phyloP scores from a whole-genome alignment of 1,284 basidiomycete genomes.

The Leccinum pseudoinsigne region DNA sequence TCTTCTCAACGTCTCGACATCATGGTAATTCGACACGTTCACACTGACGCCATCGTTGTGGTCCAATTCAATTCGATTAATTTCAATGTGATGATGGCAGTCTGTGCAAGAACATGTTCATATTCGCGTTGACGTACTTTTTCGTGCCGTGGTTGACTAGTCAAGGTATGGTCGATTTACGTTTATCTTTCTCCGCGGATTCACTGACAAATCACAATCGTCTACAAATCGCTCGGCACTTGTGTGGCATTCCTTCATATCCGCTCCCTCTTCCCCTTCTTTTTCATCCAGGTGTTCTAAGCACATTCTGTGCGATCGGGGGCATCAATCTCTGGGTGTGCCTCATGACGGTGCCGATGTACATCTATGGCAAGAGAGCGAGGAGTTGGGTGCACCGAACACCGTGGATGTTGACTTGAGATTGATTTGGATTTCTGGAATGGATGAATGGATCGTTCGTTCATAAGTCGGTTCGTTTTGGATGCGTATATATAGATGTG shows the following conservation, averaged over 20 bases:
- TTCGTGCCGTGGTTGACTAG: too few relatives aligned
- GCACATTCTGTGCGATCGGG: background rate
- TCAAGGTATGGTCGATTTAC: too few relatives aligned
- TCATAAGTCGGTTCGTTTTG: background rate
- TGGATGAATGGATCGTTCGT: background rate
- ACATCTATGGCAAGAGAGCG: constrained; percentile 4
- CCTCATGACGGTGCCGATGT: constrained; percentile 4
- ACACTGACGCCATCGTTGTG: background rate
- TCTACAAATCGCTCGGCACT: background rate
- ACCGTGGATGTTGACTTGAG: constrained; percentile 2
- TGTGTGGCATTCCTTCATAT: background rate
- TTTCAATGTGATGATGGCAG: background rate
- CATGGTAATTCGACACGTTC: background rate
- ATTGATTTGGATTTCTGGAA: background rate
- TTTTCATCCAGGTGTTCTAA: background rate
- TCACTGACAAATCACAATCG: background rate
- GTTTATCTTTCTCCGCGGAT: background rate
- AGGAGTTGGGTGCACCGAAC: constrained; percentile 4
- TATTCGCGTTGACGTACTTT: too few relatives aligned
- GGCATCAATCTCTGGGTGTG: background rate
- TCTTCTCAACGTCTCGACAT: background rate
- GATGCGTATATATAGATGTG: background rate
- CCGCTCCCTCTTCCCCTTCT: background rate
- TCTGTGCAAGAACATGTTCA: background rate
- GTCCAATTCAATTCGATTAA: background rate